phyloP scores from a whole-genome alignment of 495 filamentous ascomycete species.

The Talaromyces thailandensis region DNA sequence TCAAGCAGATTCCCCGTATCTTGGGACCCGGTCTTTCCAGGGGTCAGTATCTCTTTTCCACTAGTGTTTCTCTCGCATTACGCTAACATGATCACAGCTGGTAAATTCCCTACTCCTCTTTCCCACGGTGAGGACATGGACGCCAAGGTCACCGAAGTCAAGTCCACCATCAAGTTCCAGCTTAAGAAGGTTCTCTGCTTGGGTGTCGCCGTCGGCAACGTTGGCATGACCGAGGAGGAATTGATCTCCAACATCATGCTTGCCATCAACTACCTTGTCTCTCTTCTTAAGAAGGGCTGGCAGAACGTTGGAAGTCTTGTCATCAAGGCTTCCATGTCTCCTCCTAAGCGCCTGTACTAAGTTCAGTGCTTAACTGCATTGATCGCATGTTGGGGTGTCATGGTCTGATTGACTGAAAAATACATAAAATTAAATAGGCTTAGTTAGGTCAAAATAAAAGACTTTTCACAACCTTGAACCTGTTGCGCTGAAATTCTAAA shows the following conservation, averaged over 20 bases:
- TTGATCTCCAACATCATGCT: constrained; percentile 94
- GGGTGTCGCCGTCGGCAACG: constrained; percentile 97
- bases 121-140: constrained; percentile 89
- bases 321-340: constrained; percentile 99
- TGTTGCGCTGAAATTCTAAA: not conserved
- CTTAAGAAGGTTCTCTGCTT: constrained; percentile 99
- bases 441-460: not conserved
- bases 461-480: not conserved
- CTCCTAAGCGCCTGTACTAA: constrained; percentile 94
- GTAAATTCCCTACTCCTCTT: constrained; percentile 98
- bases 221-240: constrained; percentile 93
- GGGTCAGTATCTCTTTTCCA: constrained; percentile 46
- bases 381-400: not conserved
- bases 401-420: not conserved
- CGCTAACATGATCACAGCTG: constrained; percentile 46
- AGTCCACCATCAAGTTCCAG: constrained; percentile 99
- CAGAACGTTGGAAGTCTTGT: constrained; percentile 99
- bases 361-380: constrained; percentile 18
- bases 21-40: constrained; percentile 97
- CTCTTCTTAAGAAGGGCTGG: constrained; percentile 99
- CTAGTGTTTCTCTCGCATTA: not conserved
- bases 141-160: constrained; percentile 95
- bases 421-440: not conserved
- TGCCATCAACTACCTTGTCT: constrained; percentile 99
- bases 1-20: constrained; percentile 99